Base-by-base conservation (phyloP, 2,329 filamentous ascomycete genomes). In the Alternaria dauci region DNA sequence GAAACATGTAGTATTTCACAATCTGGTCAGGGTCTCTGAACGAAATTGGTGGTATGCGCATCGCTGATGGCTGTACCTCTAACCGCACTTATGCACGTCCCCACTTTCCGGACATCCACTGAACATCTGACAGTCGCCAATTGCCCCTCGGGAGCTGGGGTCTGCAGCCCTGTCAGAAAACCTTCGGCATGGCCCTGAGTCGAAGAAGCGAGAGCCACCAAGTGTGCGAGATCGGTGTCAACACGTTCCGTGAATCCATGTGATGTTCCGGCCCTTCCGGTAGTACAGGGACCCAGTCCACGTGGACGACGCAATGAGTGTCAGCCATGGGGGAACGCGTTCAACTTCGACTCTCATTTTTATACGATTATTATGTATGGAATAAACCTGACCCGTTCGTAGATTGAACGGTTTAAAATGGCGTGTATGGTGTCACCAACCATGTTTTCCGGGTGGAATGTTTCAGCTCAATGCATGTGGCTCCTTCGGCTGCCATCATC, bases 141-240 rank as follows among this genome's bases (percentile, higher is more conserved):
- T 47, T 41, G 23, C 32, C 41, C 46, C 52, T 39, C 41, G 58
- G 47, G 28, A 30, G 18, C 53, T 36, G 47, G 52, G 53, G 32
- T 26, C 46, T 46, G 20, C 20, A 51, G 47, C 46, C 41, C 34
- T 57, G 58, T 50, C 46, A 51, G 32, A 12, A 60, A 51, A 46
- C 52, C 34, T 52, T 56, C 52, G 25, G 53, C 58, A 55, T 44
- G 47, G 42, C 23, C 46, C 44, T 43, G 58, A 61, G 41, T 60
- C 46, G 41, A 44, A 50, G 51, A 46, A 23, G 54, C 52, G 20
- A 32, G 12, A 51, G 25, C 50, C 8, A 26, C 46, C 20, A 41
- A 20, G 38, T 26, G 46, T 60, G 39, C 52, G 58, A 52, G 58
- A 60, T 55, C 38, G 47, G 46, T 26, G 52, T 52, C 39, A 52